Percentiles rank a stretch among this genome's conserved stretches.
phyloP scores from a whole-genome alignment of 1,139 yeast genomes.

The Nakaseomyces kungkrabaensis region DNA sequence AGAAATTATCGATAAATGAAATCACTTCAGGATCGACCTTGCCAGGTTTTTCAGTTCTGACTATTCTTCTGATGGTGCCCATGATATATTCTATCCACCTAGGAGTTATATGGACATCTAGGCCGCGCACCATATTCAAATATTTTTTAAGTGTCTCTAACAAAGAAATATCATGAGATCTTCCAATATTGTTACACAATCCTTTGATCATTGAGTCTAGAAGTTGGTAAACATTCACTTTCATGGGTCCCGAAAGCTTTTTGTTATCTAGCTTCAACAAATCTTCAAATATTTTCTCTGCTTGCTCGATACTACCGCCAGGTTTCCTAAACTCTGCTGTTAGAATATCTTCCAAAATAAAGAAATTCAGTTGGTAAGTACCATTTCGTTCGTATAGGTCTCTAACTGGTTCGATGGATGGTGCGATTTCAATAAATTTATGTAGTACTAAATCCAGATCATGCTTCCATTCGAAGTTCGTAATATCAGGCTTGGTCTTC shows the following conservation, averaged over 20 bases:
- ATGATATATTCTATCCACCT: conserved; percentile 2
- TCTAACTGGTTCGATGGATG: conserved; percentile 16
- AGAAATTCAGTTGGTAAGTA: conserved; percentile 6
- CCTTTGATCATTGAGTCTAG: conserved; percentile 18
- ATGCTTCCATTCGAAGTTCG: background rate
- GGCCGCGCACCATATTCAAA: background rate
- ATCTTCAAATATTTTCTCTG: conserved; percentile 21
- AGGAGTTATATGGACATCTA: background rate
- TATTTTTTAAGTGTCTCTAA: background rate
- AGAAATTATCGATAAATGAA: background rate
- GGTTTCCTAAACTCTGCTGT: conserved; percentile 18
- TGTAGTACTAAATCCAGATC: conserved; percentile 14
- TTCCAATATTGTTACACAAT: conserved; percentile 9
- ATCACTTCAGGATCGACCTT: background rate
- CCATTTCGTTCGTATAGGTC: conserved; percentile 15
- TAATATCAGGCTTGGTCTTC: conserved; percentile 5
- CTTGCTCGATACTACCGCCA: conserved; percentile 15
- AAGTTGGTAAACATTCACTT: conserved; percentile 9
- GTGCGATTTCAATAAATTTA: conserved; percentile 15
- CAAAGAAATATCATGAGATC: conserved; percentile 9
- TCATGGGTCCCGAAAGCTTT: conserved; percentile 1
- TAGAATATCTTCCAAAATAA: conserved; percentile 11
- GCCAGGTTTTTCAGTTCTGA: background rate
- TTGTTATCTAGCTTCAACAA: conserved; percentile 9
- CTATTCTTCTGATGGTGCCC: background rate